phyloP scores from a whole-genome alignment of 768 basidiomycete species.

The Mycena maculata region DNA sequence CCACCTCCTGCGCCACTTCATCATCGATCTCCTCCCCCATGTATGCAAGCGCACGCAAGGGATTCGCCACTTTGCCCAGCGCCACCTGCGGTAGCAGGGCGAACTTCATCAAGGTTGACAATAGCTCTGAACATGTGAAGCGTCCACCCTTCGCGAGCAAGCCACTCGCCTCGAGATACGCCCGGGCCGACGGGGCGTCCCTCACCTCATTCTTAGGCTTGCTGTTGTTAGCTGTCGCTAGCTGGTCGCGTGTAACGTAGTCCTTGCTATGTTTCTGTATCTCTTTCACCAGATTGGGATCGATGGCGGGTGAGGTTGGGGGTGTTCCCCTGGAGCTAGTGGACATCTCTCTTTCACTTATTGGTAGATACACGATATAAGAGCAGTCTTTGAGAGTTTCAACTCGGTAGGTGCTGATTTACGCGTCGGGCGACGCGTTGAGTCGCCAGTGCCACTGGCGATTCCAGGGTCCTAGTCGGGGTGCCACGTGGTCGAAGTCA shows the following conservation, averaged over 20 bases:
- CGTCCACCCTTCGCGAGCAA: neutral
- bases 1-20: neutral
- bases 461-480: constrained; percentile 1
- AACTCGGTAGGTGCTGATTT: too few species aligned
- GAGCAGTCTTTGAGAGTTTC: neutral
- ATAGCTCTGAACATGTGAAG: neutral
- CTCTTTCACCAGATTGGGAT: neutral
- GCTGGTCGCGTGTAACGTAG: neutral
- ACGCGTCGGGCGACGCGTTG: neutral
- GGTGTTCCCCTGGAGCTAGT: constrained; percentile 7
- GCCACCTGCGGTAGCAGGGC: neutral
- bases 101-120: neutral
- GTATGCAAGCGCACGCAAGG: neutral
- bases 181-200: neutral
- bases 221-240: neutral
- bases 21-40: neutral
- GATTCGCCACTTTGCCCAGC: neutral
- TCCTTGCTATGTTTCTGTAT: neutral
- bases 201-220: neutral
- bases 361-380: neutral
- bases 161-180: neutral
- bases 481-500: constrained; percentile 1
- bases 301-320: constrained; percentile 1
- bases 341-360: constrained; percentile 3
- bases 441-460: neutral